phyloP scores from a whole-genome alignment of 2,329 filamentous ascomycete species.

The Aspergillus fumigatus region DNA sequence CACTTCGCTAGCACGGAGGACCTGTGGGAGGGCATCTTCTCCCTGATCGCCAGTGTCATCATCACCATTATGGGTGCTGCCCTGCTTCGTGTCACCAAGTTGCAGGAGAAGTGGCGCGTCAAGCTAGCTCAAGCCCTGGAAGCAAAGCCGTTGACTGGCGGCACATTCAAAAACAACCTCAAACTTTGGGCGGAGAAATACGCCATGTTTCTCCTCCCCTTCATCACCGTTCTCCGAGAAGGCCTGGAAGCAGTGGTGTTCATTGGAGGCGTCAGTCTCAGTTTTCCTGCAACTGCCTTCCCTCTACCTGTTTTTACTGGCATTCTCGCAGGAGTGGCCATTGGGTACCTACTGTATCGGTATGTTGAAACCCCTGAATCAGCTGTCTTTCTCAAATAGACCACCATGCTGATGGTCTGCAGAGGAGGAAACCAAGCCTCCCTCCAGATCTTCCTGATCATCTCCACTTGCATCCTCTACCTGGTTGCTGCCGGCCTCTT shows the following conservation, averaged over 20 bases:
- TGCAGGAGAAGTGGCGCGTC: constrained; percentile 81
- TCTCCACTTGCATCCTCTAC: constrained; percentile 76
- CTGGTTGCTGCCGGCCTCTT: constrained; percentile 79
- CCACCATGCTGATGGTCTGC: background rate
- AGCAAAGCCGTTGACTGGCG: constrained; percentile 38
- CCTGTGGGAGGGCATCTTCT: constrained; percentile 78
- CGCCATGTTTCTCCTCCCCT: constrained; percentile 78
- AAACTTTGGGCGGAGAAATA: constrained; percentile 71
- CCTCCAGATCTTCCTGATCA: constrained; percentile 70
- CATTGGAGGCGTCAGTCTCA: constrained; percentile 14
- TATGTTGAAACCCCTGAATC: constrained; percentile 38
- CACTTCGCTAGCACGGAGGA: constrained; percentile 65
- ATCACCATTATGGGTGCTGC: constrained; percentile 78
- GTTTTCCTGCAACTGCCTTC: constrained; percentile 53
- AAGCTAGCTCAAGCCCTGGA: constrained; percentile 71
- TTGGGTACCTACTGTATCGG: constrained; percentile 75
- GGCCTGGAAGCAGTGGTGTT: constrained; percentile 16
- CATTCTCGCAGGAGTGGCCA: constrained; percentile 58
- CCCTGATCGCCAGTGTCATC: constrained; percentile 69
- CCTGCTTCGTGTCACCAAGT: constrained; percentile 73
- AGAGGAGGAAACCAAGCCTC: constrained; percentile 58
- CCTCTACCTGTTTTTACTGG: constrained; percentile 67
- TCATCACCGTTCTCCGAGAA: constrained; percentile 56
- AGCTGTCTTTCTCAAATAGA: background rate
- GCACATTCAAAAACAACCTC: constrained; percentile 42